Evolutionary conservation across 2,329 filamentous ascomycete genomes (phyloP).

Genomic region (Neofusicoccum kwambonambiense): DNA sequence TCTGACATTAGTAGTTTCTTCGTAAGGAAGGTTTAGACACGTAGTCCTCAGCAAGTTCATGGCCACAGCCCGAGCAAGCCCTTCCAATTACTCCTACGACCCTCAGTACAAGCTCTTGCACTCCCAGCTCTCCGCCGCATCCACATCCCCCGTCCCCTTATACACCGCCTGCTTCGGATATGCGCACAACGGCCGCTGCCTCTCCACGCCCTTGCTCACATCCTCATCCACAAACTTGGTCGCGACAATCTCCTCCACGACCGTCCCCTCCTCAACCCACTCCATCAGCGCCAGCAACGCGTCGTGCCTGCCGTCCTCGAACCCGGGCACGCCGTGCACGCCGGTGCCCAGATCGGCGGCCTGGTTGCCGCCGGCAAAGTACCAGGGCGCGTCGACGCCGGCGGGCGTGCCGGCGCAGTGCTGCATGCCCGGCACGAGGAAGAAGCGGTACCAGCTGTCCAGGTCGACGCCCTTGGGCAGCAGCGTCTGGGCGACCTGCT

Average conservation of each 20-base stretch:
- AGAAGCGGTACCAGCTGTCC: slow-evolving; percentile 44
- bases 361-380: slow-evolving; percentile 43
- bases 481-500: slow-evolving; percentile 41
- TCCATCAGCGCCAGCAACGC: slow-evolving; percentile 35
- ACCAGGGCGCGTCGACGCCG: slow-evolving; percentile 44
- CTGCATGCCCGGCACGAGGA: slow-evolving; percentile 46
- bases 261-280: slow-evolving; percentile 40
- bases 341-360: slow-evolving; percentile 24
- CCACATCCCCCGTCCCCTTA: slow-evolving; percentile 27
- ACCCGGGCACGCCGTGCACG: slow-evolving; percentile 32
- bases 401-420: slow-evolving; percentile 41
- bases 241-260: slow-evolving; percentile 37
- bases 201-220: slow-evolving; percentile 29
- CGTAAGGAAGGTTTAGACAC: too few species aligned
- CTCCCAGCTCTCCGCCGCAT: slow-evolving; percentile 30
- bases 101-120: slow-evolving; percentile 22
- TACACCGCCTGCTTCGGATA: slow-evolving; percentile 33
- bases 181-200: slow-evolving; percentile 37
- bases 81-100: too few species aligned
- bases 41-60: too few species aligned
- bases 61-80: too few species aligned
- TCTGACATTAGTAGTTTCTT: too few species aligned
- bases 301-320: slow-evolving; percentile 34
- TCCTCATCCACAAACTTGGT: slow-evolving; percentile 36
- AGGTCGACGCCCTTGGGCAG: slow-evolving; percentile 36